Conservation (phyloP, 2,329 filamentous ascomycete genomes). For the Capronia americana region DNA sequence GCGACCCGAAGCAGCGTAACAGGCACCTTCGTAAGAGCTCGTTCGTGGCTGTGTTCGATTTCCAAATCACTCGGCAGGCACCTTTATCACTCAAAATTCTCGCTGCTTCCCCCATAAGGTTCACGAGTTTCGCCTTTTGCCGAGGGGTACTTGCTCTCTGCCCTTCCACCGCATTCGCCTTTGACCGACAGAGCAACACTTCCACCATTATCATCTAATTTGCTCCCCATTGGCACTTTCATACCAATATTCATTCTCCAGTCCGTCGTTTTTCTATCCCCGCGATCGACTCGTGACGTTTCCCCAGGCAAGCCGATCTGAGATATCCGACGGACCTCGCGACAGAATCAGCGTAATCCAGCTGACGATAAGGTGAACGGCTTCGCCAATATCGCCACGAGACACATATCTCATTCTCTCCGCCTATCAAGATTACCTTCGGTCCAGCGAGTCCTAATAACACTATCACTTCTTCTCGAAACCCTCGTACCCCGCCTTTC, state of each 20-base stretch:
- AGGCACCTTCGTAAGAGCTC: not conserved
- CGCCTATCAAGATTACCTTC: not conserved
- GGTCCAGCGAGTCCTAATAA: not conserved
- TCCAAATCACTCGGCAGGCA: conserved; percentile 12
- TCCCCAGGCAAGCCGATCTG: conserved; percentile 5
- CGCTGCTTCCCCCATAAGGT: conserved; percentile 14
- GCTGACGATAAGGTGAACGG: conserved; percentile 1
- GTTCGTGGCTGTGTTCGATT: conserved; percentile 19
- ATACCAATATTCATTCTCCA: not conserved
- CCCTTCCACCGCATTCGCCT: conserved; percentile 1
- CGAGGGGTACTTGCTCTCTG: not conserved
- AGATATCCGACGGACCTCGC: conserved; percentile 6
- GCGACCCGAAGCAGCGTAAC: conserved; percentile 5
- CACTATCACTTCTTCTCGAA: not conserved
- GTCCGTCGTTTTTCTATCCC: not conserved
- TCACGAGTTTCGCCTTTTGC: conserved; percentile 6
- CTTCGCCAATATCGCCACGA: not conserved
- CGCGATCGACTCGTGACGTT: not conserved
- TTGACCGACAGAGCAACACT: not conserved
- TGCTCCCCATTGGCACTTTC: not conserved
- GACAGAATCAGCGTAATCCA: conserved; percentile 1
- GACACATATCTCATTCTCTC: not conserved
- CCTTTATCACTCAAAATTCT: conserved; percentile 12
- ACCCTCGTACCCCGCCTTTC: conserved; percentile 18
- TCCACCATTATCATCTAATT: not conserved